Percentiles rank a stretch among this genome's conserved stretches.
Conservation (phyloP, 306 rosid genomes). For the Morella rubra region DNA sequence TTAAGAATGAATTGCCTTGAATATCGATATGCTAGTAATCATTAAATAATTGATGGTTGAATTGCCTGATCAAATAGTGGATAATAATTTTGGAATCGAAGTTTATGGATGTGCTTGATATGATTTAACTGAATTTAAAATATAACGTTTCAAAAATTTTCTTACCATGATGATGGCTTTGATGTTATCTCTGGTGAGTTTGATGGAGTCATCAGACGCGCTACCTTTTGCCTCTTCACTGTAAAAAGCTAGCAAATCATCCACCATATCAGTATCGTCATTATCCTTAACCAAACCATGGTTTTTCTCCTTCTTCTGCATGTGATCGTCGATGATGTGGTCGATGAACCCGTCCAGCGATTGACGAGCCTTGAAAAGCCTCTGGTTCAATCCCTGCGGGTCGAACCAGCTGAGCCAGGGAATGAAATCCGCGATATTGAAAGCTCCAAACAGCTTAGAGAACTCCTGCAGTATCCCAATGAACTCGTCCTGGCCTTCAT, state of each 20-base stretch:
- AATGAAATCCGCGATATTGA: conserved; percentile 70
- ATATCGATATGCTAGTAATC: no score
- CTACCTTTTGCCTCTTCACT: conserved; percentile 34
- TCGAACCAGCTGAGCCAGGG: conserved; percentile 59
- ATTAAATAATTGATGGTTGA: no score
- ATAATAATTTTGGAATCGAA: no score
- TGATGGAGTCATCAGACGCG: conserved; percentile 54
- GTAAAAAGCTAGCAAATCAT: conserved; percentile 77
- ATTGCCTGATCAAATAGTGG: no score
- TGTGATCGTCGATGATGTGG: conserved; percentile 62
- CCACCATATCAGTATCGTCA: conserved; percentile 77
- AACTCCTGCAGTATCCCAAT: conserved; percentile 74
- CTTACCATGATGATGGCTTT: conserved; percentile 90
- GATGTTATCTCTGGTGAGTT: conserved; percentile 75
- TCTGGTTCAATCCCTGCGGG: conserved; percentile 57
- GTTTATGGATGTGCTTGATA: no score
- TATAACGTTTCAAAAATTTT: not conserved
- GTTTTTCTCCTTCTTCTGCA: conserved; percentile 19
- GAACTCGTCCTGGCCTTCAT: conserved; percentile 75
- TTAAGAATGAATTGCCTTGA: no score
- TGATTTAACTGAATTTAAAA: no score
- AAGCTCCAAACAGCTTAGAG: conserved; percentile 82
- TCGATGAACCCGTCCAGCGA: conserved; percentile 65
- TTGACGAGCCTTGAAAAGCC: conserved; percentile 60
- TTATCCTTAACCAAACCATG: not conserved